A percentile compares a stretch with the other conserved stretches of the same genome.
phyloP scores from a whole-genome alignment of 2,329 filamentous ascomycete genomes.

The Aschersonia sp. region DNA sequence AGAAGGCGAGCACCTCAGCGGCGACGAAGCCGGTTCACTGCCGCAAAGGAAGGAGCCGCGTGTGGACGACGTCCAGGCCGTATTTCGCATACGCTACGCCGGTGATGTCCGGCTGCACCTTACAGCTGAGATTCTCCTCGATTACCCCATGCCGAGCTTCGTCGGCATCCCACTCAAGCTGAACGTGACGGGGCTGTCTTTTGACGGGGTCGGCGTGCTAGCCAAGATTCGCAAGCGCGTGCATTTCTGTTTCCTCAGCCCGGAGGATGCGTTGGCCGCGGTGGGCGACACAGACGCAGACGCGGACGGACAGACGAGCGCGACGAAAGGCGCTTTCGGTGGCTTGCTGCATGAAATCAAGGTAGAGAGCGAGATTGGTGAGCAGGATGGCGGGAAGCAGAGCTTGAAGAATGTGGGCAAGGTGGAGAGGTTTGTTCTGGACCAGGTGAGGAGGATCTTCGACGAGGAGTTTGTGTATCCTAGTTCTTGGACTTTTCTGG shows the following conservation, averaged over 20 bases:
- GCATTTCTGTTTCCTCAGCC: slow-evolving; percentile 88
- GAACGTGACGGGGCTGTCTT: slow-evolving; percentile 87
- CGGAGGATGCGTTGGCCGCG: slow-evolving; percentile 73
- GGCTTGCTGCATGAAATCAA: slow-evolving; percentile 82
- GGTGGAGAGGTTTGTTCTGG: slow-evolving; percentile 92
- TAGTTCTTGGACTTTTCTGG: slow-evolving; percentile 94
- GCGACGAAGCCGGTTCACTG: too few species aligned
- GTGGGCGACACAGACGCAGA: slow-evolving; percentile 33
- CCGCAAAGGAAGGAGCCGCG: slow-evolving; percentile 50
- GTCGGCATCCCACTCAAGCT: slow-evolving; percentile 89
- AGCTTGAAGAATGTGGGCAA: slow-evolving; percentile 97
- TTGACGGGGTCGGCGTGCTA: slow-evolving; percentile 86
- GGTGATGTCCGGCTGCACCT: slow-evolving; percentile 79
- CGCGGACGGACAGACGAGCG: slow-evolving; percentile 1
- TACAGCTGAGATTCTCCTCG: slow-evolving; percentile 87
- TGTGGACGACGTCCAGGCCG: slow-evolving; percentile 80
- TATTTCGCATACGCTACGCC: slow-evolving; percentile 79
- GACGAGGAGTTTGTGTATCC: slow-evolving; percentile 98
- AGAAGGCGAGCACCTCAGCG: slow-evolving; percentile 15
- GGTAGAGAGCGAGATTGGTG: slow-evolving; percentile 95
- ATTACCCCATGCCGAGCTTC: slow-evolving; percentile 98
- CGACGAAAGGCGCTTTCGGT: slow-evolving; percentile 34
- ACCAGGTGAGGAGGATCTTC: slow-evolving; percentile 92
- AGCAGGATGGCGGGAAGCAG: slow-evolving; percentile 81
- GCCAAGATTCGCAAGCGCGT: slow-evolving; percentile 81